Evolutionary conservation across 768 basidiomycete species (phyloP).

Genomic region (Coprinopsis cinerea): DNA sequence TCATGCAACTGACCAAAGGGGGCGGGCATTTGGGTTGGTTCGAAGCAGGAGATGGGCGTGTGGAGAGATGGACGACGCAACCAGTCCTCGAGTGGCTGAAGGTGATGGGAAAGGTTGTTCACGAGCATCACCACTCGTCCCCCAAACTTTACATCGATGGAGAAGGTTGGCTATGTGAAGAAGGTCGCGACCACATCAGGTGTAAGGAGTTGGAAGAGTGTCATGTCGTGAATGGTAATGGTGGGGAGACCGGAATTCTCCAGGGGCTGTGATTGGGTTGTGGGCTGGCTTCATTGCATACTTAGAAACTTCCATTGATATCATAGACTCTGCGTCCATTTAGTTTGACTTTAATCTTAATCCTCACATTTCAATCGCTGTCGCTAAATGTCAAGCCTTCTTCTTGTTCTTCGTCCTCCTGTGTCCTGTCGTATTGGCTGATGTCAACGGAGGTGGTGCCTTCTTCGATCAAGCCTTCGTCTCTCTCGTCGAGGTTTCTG

Average conservation of each 20-base stretch:
- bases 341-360: not conserved
- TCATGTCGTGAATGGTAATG: conserved; percentile 45
- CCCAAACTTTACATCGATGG: conserved; percentile 36
- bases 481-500: conserved; percentile 54
- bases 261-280: conserved; percentile 49
- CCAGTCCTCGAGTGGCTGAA: conserved; percentile 72
- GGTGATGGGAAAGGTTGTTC: conserved; percentile 45
- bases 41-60: conserved; percentile 36
- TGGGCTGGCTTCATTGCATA: conserved; percentile 7
- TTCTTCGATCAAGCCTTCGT: conserved; percentile 79
- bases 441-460: conserved; percentile 83
- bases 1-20: conserved; percentile 53
- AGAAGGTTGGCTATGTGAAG: conserved; percentile 59
- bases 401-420: conserved; percentile 58
- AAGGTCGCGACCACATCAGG: conserved; percentile 49
- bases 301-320: conserved; percentile 6
- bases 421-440: conserved; percentile 78
- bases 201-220: conserved; percentile 49
- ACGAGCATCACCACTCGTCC: conserved; percentile 23
- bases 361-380: conserved; percentile 54
- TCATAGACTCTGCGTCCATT: not conserved
- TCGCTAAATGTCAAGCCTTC: conserved; percentile 77
- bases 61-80: conserved; percentile 60
- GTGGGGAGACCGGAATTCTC: conserved; percentile 48
- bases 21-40: conserved; percentile 89